phyloP scores from a whole-genome alignment of 2,329 filamentous ascomycete species.

The Colletotrichum nymphaeae region DNA sequence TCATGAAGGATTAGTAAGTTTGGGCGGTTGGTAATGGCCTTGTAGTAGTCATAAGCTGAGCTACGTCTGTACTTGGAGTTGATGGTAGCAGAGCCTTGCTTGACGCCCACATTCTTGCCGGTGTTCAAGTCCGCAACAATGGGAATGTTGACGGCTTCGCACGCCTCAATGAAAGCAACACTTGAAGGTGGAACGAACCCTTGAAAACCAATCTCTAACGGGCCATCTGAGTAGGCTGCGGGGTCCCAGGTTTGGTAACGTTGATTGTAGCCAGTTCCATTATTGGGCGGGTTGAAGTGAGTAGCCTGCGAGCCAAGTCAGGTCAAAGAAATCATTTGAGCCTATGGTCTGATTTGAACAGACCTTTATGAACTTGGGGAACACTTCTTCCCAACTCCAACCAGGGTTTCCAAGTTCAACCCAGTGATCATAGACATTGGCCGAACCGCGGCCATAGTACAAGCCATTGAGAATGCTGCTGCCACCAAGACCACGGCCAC shows the following conservation, averaged over 20 bases:
- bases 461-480: conserved; percentile 47
- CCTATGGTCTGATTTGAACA: not conserved
- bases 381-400: conserved; percentile 45
- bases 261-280: conserved; percentile 38
- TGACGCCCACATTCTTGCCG: conserved; percentile 42
- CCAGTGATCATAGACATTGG: conserved; percentile 46
- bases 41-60: conserved; percentile 41
- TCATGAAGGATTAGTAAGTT: conserved; percentile 41
- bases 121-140: conserved; percentile 42
- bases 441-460: conserved; percentile 44
- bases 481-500: conserved; percentile 44
- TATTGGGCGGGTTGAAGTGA: conserved; percentile 40
- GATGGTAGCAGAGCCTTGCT: conserved; percentile 42
- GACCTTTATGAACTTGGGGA: conserved; percentile 40
- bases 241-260: conserved; percentile 42
- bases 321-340: not conserved
- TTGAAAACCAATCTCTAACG: conserved; percentile 40
- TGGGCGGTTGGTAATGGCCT: conserved; percentile 33
- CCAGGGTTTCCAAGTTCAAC: conserved; percentile 45
- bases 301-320: conserved; percentile 29
- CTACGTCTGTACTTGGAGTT: conserved; percentile 40
- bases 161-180: conserved; percentile 41
- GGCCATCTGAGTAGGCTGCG: conserved; percentile 40
- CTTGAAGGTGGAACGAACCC: conserved; percentile 44
- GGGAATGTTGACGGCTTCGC: conserved; percentile 38